Evolutionary conservation across 768 basidiomycete genomes (phyloP), one percentile per base, ranked within the genome.

Genomic region (Infundibulicybe gibba): DNA sequence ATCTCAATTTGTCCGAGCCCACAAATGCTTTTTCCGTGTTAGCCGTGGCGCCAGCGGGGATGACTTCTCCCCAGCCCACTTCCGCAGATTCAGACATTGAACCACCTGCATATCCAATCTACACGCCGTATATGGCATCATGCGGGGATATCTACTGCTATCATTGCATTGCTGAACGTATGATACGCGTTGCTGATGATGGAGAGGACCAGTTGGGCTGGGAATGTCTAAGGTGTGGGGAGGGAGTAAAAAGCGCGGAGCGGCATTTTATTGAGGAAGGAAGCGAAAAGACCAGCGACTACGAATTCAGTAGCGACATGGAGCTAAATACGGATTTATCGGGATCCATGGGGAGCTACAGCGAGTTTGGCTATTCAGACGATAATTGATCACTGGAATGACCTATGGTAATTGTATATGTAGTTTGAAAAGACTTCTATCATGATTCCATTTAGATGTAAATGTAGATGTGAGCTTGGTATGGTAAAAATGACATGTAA

Each of bases 121-220:
- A 86, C 57, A 86, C 82, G 38, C 85, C 94, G 0, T 97, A 95
- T 60, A 67, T 86, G 42, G 83, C 92, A 31, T 83, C 85, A 25
- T 94, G 90, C 51, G 85, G 81, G 6, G 92, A 97, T 60, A 62
- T 79, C 12, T 99, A 94, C 67, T 98, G 97, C 66, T 99, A 97
- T 63, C 85, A 87, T 55, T 99, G 97, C 65, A 74, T 98, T 35
- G 79, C 90, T 12, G 88, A 90, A 59, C 81, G 83, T 50, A 79
- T 97, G 70, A 75, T 90, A 57, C 81, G 77, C 32, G 76, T 77
- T 5, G 82, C 79, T 3, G 85, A 87, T 49, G 89, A 87, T 32
- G 80, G 71, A 17, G 76, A 74, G 43, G 72, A 75, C 14, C 66
- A 75, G 31, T 58, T 67, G 42, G 74, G 75, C 16, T 95, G 94